Percentiles rank a stretch among this genome's conserved stretches.
phyloP scores from a whole-genome alignment of 2,329 filamentous ascomycete genomes.

The Botrytis galanthina region DNA sequence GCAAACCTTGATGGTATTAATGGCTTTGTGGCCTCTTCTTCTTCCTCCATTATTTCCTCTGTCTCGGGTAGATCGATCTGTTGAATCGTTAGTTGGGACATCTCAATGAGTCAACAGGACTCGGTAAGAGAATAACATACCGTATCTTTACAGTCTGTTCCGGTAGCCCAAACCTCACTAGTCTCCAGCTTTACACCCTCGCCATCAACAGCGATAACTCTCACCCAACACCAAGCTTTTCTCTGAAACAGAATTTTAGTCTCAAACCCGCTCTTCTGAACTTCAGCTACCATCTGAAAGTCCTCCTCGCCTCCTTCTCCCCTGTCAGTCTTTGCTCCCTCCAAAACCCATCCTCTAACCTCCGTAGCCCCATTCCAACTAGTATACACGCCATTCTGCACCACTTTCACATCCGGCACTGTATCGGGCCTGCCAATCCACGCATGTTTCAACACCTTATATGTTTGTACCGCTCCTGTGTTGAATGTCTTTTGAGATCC shows the following conservation, averaged over 20 bases:
- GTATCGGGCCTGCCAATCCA: not conserved
- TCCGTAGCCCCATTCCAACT: constrained; percentile 13
- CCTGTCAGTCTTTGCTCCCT: not conserved
- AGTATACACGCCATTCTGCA: not conserved
- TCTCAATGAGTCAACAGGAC: not conserved
- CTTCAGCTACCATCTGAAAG: not conserved
- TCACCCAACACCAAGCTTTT: constrained; percentile 5
- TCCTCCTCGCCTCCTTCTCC: not conserved
- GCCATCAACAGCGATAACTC: not conserved
- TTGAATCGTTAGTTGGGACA: not conserved
- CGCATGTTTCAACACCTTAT: constrained; percentile 1
- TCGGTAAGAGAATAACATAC: not conserved
- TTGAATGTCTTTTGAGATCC: not conserved
- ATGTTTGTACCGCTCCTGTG: constrained; percentile 10
- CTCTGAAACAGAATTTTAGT: not conserved
- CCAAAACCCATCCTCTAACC: not conserved
- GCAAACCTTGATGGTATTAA: not conserved
- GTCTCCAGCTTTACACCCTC: not conserved
- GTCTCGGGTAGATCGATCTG: not conserved
- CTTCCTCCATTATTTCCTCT: not conserved
- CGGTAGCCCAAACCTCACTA: not conserved
- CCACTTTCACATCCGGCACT: not conserved
- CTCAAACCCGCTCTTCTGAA: not conserved
- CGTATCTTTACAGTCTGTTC: not conserved
- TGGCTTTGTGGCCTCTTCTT: not conserved